Evolutionary conservation across 2,329 filamentous ascomycete species (phyloP), one percentile per base, ranked within the genome.

Genomic region (Penicillium crustosum): DNA sequence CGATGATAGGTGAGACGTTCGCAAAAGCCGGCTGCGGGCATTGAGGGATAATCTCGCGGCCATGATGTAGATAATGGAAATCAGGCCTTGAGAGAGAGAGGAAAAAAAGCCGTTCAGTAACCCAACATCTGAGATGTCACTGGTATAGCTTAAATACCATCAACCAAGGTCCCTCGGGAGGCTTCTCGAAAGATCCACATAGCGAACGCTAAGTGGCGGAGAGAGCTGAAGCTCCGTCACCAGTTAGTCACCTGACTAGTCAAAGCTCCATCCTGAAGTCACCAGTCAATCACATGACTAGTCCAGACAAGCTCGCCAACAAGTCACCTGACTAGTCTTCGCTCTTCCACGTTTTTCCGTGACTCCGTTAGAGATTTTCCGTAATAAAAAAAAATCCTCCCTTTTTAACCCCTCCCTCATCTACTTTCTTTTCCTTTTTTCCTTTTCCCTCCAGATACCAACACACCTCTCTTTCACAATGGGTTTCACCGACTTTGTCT

Each of bases 401-500:
- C 64, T 62, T 62, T 66, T 68, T 64, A 66, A 70, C 70, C 68
- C 68, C 65, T 69, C 63, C 62, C 59, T 58, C 66, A 64, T 42
- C 62, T 68, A 66, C 68, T 55, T 63, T 62, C 63, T 61, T 61
- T 57, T 59, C 49, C 55, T 59, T 53, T 61, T 61, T 42, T 60
- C 59, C 47, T 63, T 53, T 59, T 53, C 55, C 49, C 59, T 63
- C 56, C 62, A 54, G 55, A 61, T 57, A 63, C 61, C 61, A 60
- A 55, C 57, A 60, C 65, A 61, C 60, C 58, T 58, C 59, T 60
- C 57, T 52, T 68, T 74, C 72, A 76, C 68, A 73, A 88, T 88
- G 86, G 86, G 86, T 78, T 88, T 88, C 82, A 82, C 82, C 71
- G 85, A 88, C 75, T 80, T 88, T 67, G 77, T 83, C 67, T 83